Base-by-base conservation (phyloP, 2,329 filamentous ascomycete species). In the Ophidiomyces ophidiicola region DNA sequence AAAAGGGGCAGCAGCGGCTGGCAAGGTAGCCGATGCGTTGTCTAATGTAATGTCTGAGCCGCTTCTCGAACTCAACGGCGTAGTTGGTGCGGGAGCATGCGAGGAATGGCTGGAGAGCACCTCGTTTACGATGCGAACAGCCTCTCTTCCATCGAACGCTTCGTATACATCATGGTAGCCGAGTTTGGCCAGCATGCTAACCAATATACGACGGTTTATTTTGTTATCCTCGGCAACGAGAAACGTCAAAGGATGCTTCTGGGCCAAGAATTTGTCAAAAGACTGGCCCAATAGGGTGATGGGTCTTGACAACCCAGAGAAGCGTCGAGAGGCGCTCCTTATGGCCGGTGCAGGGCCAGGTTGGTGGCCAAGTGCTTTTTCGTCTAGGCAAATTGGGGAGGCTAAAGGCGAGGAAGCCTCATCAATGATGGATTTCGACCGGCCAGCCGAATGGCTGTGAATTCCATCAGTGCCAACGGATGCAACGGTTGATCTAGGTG, bases 171-270 rank as follows among this genome's bases (percentile, higher is more conserved):
- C 67, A 19, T 61, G 63, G 54, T 82, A 82, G 8, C 79, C 79
- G 10, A 83, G 69, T 48, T 78, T 79, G 15, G 63, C 63, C 5
- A 83, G 69, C 70, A 81, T 81, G 48, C 63, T 75, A 19, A 79
- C 69, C 11, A 82, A 65, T 0, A 82, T 69, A 32, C 72, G 74
- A 39, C 79, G 72, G 51, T 82, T 82, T 57, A 82, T 80, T 45
- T 71, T 71, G 56, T 83, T 83, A 57, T 83, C 79, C 59, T 83
- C 79, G 3, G 76, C 79, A 1, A 83, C 73, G 2, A 83, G 66
- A 46, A 83, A 77, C 6, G 71, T 78, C 6, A 82, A 64, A 1
- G 79, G 79, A 44, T 74, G 66, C 48, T 72, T 73, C 32, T 62
- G 58, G 2, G 72, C 74, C 3, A 82, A 64, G 10, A 71, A 64